Conservation (phyloP, 73 alveolate species). For the Uronychia setigera region DNA sequence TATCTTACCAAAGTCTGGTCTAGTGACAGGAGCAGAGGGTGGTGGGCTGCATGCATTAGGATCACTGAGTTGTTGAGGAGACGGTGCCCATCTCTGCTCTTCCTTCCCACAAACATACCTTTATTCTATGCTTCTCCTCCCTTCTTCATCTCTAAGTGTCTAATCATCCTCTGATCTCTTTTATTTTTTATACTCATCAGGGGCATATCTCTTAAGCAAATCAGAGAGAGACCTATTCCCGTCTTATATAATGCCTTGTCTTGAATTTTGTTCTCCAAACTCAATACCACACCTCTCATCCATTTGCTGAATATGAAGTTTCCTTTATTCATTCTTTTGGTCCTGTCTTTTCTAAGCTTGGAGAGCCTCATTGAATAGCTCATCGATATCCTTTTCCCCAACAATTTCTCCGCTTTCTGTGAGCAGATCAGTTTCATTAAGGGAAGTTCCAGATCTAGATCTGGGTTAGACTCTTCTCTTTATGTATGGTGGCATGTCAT, state of each 20-base stretch:
- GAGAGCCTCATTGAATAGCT: not conserved
- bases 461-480: no score
- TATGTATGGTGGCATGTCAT: not conserved
- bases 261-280: no score
- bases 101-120: not conserved
- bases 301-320: no score
- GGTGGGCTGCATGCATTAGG: not conserved
- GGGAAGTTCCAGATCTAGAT: no score
- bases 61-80: not conserved
- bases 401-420: no score
- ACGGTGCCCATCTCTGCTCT: slow-evolving; percentile 1
- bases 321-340: no score
- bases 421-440: no score
- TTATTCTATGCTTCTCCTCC: not conserved
- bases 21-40: not conserved
- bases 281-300: no score
- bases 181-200: not conserved
- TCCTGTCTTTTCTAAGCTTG: no score
- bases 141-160: not conserved
- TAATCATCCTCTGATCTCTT: not conserved
- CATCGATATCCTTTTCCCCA: not conserved
- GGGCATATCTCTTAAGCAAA: not conserved
- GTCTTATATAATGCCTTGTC: no score
- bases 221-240: not conserved
- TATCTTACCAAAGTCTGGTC: not conserved